phyloP scores from a whole-genome alignment of 2,329 filamentous ascomycete species.

The Colletotrichum musae region DNA sequence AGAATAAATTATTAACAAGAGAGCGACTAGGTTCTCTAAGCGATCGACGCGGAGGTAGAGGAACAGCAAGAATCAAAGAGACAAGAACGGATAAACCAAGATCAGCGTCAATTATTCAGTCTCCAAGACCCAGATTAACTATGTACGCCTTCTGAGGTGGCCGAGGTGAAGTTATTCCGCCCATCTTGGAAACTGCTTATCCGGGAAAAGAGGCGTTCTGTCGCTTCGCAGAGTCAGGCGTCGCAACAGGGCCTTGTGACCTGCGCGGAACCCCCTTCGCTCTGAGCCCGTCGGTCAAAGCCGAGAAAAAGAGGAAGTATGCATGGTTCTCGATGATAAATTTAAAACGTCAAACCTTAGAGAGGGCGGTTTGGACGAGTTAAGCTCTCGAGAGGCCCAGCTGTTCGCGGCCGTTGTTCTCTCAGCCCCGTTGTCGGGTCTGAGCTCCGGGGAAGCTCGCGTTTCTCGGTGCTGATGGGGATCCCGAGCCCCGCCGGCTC shows the following conservation, averaged over 20 bases:
- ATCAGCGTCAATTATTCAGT: neutral
- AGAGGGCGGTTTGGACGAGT: neutral
- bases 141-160: neutral
- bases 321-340: neutral
- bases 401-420: too few relatives aligned
- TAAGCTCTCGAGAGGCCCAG: neutral
- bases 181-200: constrained; percentile 12
- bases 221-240: neutral
- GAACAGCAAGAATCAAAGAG: neutral
- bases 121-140: neutral
- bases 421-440: too few relatives aligned
- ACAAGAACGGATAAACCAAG: constrained; percentile 2
- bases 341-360: neutral
- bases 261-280: neutral
- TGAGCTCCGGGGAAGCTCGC: too few relatives aligned
- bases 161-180: neutral
- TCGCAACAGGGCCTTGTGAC: neutral
- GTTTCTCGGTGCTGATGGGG: too few relatives aligned
- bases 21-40: neutral
- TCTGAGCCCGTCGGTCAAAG: neutral
- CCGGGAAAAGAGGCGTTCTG: neutral
- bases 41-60: neutral
- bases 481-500: too few relatives aligned
- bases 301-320: neutral
- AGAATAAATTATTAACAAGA: neutral